Evolutionary conservation across 495 filamentous ascomycete genomes (phyloP), one percentile per base, ranked within the genome.

Genomic region (Penicillium longicatenatum): DNA sequence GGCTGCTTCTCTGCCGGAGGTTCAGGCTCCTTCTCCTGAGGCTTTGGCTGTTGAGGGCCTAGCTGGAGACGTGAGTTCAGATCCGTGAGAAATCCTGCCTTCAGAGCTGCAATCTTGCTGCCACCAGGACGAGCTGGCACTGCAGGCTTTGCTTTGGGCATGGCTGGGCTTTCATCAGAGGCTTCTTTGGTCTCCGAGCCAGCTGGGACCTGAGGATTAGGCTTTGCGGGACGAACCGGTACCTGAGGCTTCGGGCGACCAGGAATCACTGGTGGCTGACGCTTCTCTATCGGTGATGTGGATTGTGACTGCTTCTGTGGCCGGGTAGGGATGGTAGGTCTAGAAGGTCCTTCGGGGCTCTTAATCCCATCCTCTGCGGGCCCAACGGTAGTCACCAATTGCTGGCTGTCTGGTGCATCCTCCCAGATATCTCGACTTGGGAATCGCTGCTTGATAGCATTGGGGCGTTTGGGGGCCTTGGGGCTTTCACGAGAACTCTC

Each of bases 361-460:
- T 76, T 77, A 14, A 68, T 21, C 57, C 82, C 79, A 29, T 82
- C 79, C 14, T 79, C 72, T 12, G 75, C 66, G 41, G 91, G 86
- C 47, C 82, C 84, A 22, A 98, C 86, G 4, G 89, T 93, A 11
- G 94, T 92, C 57, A 89, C 84, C 26, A 95, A 82, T 53, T 88
- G 81, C 45, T 90, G 82, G 63, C 88, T 92, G 60, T 94, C 90
- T 4, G 94, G 93, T 0, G 84, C 85, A 68, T 99, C 94, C 75
- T 99, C 94, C 94, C 94, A 99, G 44, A 98, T 89, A 73, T 99
- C 94, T 35, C 85, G 85, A 68, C 93, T 97, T 6, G 94, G 94
- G 69, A 99, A 99, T 7, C 92, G 83, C 33, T 89, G 89, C 54
- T 84, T 81, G 64, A 84, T 64, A 19, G 62, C 31, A 22, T 79